A percentile compares a stretch with the other conserved stretches of the same genome.
Evolutionary conservation across 345 rosid genomes (phyloP).

Genomic region (Diplotaxis tenuifolia): DNA sequence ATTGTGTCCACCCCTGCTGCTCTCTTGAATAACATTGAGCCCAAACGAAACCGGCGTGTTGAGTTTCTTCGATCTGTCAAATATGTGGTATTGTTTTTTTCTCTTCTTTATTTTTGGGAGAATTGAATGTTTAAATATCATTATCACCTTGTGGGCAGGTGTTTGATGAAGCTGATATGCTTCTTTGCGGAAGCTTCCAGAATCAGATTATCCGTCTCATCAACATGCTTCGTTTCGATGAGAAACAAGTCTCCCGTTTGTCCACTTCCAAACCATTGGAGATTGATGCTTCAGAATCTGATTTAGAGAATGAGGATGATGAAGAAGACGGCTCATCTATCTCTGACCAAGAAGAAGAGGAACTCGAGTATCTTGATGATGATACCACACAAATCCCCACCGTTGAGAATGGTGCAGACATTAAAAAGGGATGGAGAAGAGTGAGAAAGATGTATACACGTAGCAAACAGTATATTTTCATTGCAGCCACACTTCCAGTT

Average conservation of each 20-base stretch:
- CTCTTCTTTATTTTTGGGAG: neutral
- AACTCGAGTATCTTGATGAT: slow-evolving; percentile 47
- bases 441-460: slow-evolving; percentile 67
- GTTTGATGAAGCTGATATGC: slow-evolving; percentile 99
- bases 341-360: slow-evolving; percentile 42
- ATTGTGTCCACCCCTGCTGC: slow-evolving; percentile 92
- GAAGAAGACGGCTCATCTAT: slow-evolving; percentile 35
- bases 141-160: slow-evolving; percentile 69
- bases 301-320: slow-evolving; percentile 33
- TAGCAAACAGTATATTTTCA: slow-evolving; percentile 90
- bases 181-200: slow-evolving; percentile 85
- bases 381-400: slow-evolving; percentile 33
- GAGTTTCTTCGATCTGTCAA: slow-evolving; percentile 66
- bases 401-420: slow-evolving; percentile 16
- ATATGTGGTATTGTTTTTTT: slow-evolving; percentile 72
- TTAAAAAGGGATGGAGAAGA: slow-evolving; percentile 75
- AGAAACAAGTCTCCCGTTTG: slow-evolving; percentile 61
- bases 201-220: slow-evolving; percentile 81
- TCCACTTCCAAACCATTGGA: slow-evolving; percentile 38
- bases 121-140: no score
- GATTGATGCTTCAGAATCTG: slow-evolving; percentile 27
- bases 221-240: slow-evolving; percentile 80
- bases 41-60: slow-evolving; percentile 44
- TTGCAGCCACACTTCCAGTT: slow-evolving; percentile 94
- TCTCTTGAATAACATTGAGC: slow-evolving; percentile 74